These are phyloP conservation scores for slime mould (Dictyostelium discoideum) DNA, from an alignment of 78 protist genomes.

Conservation along the genomic window DNA sequence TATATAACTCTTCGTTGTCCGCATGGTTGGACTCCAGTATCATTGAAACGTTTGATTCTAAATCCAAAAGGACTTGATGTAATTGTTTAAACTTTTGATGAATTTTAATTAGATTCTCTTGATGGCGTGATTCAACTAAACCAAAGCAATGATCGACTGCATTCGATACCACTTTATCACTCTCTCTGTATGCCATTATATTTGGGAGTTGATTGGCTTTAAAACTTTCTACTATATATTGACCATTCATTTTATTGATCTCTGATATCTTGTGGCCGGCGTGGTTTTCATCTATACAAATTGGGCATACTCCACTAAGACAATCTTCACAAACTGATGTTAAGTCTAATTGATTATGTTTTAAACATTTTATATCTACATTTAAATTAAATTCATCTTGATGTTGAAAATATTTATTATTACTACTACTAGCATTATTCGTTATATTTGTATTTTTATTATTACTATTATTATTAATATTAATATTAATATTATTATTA, in stretches of 20 bases:
- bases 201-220: background rate
- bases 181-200: background rate
- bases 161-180: background rate
- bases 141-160: background rate
- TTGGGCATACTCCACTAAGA: background rate
- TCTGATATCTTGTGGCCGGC: background rate
- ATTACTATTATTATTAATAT: background rate
- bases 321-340: conserved; percentile 1
- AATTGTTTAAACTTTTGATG: background rate
- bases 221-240: background rate
- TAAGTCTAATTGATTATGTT: background rate
- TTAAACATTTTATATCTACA: conserved; percentile 8
- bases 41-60: conserved; percentile 5
- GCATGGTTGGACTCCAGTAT: background rate
- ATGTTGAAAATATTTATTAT: background rate
- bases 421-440: background rate
- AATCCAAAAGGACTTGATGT: background rate
- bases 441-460: background rate
- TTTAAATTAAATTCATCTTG: conserved; percentile 7
- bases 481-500: background rate
- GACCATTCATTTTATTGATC: background rate
- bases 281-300: background rate
- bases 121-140: background rate
- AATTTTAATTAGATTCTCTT: background rate
- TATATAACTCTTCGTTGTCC: background rate